phyloP scores from a whole-genome alignment of 345 rosid species.

The Eucalyptus lansdowneana region DNA sequence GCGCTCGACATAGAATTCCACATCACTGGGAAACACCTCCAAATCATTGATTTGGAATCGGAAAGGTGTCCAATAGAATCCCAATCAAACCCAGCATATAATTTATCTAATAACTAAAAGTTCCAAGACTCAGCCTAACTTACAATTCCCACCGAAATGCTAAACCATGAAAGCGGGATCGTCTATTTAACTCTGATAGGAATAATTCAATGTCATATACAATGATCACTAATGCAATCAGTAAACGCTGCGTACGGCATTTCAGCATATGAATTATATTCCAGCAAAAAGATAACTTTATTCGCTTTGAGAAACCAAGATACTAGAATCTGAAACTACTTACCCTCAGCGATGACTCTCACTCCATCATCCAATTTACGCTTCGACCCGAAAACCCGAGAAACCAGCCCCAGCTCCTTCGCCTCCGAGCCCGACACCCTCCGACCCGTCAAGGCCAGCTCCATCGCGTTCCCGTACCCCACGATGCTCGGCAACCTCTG shows the following conservation, averaged over 20 bases:
- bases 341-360: constrained; percentile 47
- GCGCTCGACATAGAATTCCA: background rate
- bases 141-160: too few species aligned
- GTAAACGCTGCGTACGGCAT: background rate
- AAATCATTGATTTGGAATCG: too few species aligned
- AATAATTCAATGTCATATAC: background rate
- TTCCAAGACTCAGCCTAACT: too few species aligned
- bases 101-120: too few species aligned
- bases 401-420: constrained; percentile 59
- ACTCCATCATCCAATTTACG: constrained; percentile 40
- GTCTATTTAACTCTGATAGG: background rate
- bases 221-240: background rate
- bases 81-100: too few species aligned
- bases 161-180: too few species aligned
- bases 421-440: constrained; percentile 24
- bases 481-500: constrained; percentile 73
- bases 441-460: too few species aligned
- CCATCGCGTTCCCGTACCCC: constrained; percentile 4
- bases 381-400: constrained; percentile 49
- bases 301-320: background rate
- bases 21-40: too few species aligned
- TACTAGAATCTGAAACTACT: background rate
- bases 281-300: background rate
- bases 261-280: background rate
- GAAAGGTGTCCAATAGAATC: background rate